Evolutionary conservation across 257 asterid genomes (phyloP).

Genomic region (Solanum paucissectum): DNA sequence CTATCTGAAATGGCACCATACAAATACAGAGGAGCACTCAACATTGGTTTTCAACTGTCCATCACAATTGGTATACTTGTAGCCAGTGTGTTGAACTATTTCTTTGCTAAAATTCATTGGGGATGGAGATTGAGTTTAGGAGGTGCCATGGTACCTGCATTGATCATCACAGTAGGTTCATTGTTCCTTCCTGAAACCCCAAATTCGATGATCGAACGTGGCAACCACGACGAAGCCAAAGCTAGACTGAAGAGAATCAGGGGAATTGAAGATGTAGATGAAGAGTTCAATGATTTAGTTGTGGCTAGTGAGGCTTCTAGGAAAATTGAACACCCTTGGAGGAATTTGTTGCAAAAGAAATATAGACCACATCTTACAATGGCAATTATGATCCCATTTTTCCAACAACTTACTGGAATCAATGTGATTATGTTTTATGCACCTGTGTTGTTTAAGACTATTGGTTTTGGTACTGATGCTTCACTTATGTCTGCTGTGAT

Average conservation of each 20-base stretch:
- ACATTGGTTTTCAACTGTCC: constrained; percentile 52
- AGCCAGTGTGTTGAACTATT: constrained; percentile 48
- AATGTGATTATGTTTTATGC: constrained; percentile 81
- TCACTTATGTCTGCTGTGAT: constrained; percentile 39
- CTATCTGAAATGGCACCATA: constrained; percentile 67
- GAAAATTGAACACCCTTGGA: constrained; percentile 60
- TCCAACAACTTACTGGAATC: constrained; percentile 78
- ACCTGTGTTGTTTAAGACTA: constrained; percentile 61
- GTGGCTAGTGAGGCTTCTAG: constrained; percentile 60
- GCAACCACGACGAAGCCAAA: constrained; percentile 38
- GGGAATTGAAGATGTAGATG: constrained; percentile 43
- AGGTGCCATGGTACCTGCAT: constrained; percentile 80
- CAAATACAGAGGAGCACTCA: constrained; percentile 57
- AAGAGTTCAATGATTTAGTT: constrained; percentile 60
- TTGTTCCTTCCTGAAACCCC: constrained; percentile 79
- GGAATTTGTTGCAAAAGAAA: constrained; percentile 45
- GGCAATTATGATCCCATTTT: constrained; percentile 64
- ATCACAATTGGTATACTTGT: constrained; percentile 52
- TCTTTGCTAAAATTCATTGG: constrained; percentile 42
- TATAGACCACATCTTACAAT: constrained; percentile 70
- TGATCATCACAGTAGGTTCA: constrained; percentile 59
- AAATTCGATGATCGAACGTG: constrained; percentile 76
- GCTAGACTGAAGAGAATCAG: constrained; percentile 37
- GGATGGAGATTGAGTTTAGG: constrained; percentile 86
- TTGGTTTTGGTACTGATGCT: constrained; percentile 49